Evolutionary conservation across 2,329 filamentous ascomycete genomes (phyloP).

Genomic region (Hymenoscyphus albidus): DNA sequence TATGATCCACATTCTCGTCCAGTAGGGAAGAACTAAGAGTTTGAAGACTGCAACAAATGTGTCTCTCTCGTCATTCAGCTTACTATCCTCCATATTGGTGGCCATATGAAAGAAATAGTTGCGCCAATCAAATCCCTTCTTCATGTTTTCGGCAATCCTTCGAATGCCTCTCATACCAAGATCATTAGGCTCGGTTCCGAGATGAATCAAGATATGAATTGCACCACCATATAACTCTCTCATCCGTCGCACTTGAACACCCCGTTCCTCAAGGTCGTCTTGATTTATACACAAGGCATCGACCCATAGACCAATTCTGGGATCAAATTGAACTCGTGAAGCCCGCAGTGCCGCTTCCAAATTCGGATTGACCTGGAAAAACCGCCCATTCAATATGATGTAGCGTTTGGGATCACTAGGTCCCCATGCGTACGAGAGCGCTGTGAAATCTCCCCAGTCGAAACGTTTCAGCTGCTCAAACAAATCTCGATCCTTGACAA

Average conservation of each 20-base stretch:
- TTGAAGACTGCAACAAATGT: not conserved
- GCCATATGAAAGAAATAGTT: not conserved
- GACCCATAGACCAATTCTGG: not conserved
- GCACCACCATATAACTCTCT: not conserved
- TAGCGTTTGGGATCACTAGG: not conserved
- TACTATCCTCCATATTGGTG: not conserved
- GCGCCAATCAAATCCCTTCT: not conserved
- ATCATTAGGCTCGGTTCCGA: not conserved
- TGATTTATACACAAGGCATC: not conserved
- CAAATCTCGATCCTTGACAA: not conserved
- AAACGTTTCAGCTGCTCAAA: not conserved
- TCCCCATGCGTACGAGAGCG: not conserved
- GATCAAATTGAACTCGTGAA: not conserved
- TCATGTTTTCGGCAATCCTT: not conserved
- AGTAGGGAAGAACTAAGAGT: not conserved
- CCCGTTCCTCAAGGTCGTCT: not conserved
- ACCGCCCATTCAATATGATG: not conserved
- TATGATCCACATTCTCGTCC: slow-evolving; percentile 8
- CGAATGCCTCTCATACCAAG: not conserved
- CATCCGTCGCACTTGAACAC: not conserved
- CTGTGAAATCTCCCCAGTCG: not conserved
- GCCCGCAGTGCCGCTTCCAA: not conserved
- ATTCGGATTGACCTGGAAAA: not conserved
- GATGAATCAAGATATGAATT: not conserved
- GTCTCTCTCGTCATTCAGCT: not conserved